phyloP scores from a whole-genome alignment of 2,329 filamentous ascomycete species.

The Colletotrichum karsti region DNA sequence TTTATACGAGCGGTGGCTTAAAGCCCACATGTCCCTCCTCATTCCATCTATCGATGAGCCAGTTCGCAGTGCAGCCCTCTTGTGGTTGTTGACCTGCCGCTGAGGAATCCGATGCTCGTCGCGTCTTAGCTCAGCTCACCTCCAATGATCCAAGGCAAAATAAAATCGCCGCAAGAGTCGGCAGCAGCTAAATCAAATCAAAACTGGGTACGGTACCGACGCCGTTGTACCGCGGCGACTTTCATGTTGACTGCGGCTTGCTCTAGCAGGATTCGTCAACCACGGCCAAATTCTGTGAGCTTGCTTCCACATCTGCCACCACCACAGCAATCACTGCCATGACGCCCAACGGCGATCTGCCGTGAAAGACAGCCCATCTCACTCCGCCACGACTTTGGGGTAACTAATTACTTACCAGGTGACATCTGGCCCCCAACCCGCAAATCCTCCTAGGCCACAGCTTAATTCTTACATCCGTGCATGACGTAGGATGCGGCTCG shows the following conservation, averaged over 20 bases:
- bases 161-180: too few relatives aligned
- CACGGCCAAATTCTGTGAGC: neutral
- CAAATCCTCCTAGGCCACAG: neutral
- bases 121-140: neutral
- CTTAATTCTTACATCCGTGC: neutral
- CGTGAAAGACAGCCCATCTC: neutral
- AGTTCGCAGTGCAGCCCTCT: neutral
- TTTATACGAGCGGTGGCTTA: slow-evolving; percentile 2
- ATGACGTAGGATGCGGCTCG: neutral
- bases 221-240: neutral
- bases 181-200: too few relatives aligned
- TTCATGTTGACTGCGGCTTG: neutral
- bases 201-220: neutral
- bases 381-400: neutral
- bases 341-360: neutral
- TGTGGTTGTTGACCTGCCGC: neutral
- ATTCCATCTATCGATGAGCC: neutral
- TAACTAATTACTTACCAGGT: neutral
- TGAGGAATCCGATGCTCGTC: neutral
- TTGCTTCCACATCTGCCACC: neutral
- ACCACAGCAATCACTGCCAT: neutral
- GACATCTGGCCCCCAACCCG: slow-evolving; percentile 1
- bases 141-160: too few relatives aligned
- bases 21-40: neutral
- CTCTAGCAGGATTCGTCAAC: neutral